Conservation (phyloP, 129 eudicot species). For the Ambrosia trifida region DNA sequence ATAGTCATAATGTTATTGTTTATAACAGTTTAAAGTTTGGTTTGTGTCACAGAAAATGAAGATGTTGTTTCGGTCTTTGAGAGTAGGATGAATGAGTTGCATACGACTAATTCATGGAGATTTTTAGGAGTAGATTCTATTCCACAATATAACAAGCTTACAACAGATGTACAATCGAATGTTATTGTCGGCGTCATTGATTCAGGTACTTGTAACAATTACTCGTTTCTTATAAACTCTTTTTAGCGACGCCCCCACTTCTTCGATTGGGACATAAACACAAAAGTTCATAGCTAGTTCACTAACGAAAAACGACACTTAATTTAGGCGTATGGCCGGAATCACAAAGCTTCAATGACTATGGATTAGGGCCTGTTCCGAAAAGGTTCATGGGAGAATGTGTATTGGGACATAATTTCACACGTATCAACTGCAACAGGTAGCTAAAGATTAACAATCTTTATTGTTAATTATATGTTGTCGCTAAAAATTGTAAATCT, state of each 20-base stretch:
- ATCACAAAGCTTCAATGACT: conserved; percentile 59
- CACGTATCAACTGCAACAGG: conserved; percentile 60
- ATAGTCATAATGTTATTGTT: conserved; percentile 27
- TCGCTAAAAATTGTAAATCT: not conserved
- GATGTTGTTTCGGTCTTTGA: conserved; percentile 53
- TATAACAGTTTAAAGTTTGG: not conserved
- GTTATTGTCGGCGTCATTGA: conserved; percentile 62
- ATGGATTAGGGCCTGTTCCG: conserved; percentile 60
- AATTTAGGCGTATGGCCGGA: conserved; percentile 75
- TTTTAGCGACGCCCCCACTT: not conserved
- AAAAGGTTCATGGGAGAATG: conserved; percentile 60
- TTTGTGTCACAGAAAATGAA: conserved; percentile 44
- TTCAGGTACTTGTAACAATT: conserved; percentile 40
- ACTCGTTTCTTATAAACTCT: not conserved
- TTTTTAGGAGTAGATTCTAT: conserved; percentile 47
- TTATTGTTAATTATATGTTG: not conserved
- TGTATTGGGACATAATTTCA: conserved; percentile 55
- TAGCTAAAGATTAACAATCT: conserved; percentile 15
- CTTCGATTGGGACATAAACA: not conserved
- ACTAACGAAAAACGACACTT: conserved; percentile 6
- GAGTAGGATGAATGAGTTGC: conserved; percentile 48
- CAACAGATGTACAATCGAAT: conserved; percentile 38
- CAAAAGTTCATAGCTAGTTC: not conserved
- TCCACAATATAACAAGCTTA: conserved; percentile 35
- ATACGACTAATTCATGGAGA: conserved; percentile 63